Evolutionary conservation across 2,329 filamentous ascomycete genomes (phyloP).

Genomic region (Ascosphaera aggregata): DNA sequence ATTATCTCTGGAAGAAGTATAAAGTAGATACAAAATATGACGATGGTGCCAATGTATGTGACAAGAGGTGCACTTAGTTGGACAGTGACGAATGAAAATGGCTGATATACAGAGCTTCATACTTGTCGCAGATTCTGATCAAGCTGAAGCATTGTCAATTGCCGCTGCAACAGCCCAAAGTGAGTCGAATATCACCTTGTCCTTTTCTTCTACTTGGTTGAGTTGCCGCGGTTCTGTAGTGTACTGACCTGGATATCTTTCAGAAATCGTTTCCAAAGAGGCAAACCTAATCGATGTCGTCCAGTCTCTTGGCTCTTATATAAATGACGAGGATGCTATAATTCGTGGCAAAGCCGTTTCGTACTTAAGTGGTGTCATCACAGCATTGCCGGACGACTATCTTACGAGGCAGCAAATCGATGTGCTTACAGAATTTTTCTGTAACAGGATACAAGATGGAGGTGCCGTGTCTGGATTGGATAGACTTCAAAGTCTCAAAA

Average conservation of each 20-base stretch:
- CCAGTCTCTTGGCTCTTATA: constrained; percentile 40
- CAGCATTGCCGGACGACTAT: constrained; percentile 27
- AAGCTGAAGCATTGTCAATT: constrained; percentile 21
- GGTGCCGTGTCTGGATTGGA: constrained; percentile 34
- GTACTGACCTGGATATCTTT: constrained; percentile 7
- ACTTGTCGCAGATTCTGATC: constrained; percentile 23
- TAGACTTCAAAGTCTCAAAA: constrained; percentile 33
- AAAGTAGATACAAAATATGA: too few species aligned
- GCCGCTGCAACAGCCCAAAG: constrained; percentile 22
- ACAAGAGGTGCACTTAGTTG: too few species aligned
- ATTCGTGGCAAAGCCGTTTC: constrained; percentile 33
- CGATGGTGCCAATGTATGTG: too few species aligned
- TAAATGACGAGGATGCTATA: constrained; percentile 40
- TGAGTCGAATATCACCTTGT: constrained; percentile 7
- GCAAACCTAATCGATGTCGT: constrained; percentile 38
- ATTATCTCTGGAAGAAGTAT: too few species aligned
- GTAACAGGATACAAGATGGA: constrained; percentile 39
- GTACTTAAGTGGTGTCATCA: constrained; percentile 21
- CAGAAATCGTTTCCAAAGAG: constrained; percentile 35
- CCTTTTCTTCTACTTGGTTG: constrained; percentile 2
- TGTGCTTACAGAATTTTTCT: constrained; percentile 40
- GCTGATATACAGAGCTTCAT: constrained; percentile 26
- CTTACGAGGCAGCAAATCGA: constrained; percentile 36
- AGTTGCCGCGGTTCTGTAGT: background rate
- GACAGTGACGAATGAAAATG: too few species aligned